Conservation (phyloP, 176 grass and related monocot species). For the sorghum (Sorghum bicolor) region DNA sequence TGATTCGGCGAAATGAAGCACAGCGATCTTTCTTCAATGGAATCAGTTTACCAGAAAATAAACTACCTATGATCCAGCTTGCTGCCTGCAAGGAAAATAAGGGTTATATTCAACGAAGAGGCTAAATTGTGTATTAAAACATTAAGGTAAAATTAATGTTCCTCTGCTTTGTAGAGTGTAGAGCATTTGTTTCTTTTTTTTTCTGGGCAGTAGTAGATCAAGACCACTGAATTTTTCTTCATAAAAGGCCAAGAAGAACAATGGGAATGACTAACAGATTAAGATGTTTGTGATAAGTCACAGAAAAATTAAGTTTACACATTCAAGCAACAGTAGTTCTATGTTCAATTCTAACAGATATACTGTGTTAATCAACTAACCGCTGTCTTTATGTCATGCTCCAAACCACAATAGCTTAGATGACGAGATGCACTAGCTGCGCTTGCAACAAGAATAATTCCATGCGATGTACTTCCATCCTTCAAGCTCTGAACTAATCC, state of each 20-base stretch:
- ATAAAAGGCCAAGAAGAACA: neutral
- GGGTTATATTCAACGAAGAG: conserved; percentile 19
- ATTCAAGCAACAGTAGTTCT: neutral
- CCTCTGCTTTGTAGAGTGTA: conserved; percentile 4
- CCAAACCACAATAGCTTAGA: conserved; percentile 65
- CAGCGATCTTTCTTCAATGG: conserved; percentile 62
- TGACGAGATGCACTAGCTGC: conserved; percentile 67
- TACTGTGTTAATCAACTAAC: conserved; percentile 43
- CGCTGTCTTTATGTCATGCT: conserved; percentile 69
- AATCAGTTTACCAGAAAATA: conserved; percentile 62
- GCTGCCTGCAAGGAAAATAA: conserved; percentile 50
- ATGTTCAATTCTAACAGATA: neutral
- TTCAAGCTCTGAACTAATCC: conserved; percentile 72
- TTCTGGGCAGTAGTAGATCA: neutral
- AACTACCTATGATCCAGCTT: conserved; percentile 68
- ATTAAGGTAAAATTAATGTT: conserved; percentile 2
- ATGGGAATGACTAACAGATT: neutral
- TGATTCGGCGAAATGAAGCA: conserved; percentile 52
- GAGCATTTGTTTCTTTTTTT: neutral
- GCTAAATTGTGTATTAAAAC: neutral
- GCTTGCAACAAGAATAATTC: conserved; percentile 77
- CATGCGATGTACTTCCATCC: conserved; percentile 32
- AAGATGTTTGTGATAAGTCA: neutral
- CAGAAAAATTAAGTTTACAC: neutral
- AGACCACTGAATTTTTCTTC: neutral